Percentiles rank a stretch among this genome's conserved stretches.
Conservation (phyloP, 768 basidiomycete genomes). For the Tremella yokohamensis region DNA sequence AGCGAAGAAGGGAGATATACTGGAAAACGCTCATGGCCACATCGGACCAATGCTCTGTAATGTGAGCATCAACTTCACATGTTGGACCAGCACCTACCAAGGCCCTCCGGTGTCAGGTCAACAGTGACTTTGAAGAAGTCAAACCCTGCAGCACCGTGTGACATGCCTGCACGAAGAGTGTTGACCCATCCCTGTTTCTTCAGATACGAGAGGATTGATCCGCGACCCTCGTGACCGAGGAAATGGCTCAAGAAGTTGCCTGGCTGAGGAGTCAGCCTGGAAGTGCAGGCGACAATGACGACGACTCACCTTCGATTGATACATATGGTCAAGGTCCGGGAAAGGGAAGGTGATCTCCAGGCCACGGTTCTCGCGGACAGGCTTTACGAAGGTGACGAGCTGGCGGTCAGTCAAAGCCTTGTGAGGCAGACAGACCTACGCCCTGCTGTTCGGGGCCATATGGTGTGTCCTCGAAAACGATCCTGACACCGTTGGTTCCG, state of each 20-base stretch:
- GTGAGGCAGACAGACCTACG: constrained; percentile 26
- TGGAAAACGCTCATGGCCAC: constrained; percentile 70
- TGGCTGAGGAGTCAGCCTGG: constrained; percentile 52
- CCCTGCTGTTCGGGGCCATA: constrained; percentile 40
- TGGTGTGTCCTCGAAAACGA: constrained; percentile 39
- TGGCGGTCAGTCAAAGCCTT: constrained; percentile 31
- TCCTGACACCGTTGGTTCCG: constrained; percentile 35
- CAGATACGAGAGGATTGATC: constrained; percentile 83
- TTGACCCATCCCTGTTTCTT: constrained; percentile 86
- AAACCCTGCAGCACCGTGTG: constrained; percentile 68
- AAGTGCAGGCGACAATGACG: neutral
- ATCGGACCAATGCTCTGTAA: constrained; percentile 67
- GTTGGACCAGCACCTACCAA: constrained; percentile 60
- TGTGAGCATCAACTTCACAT: neutral
- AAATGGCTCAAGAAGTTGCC: constrained; percentile 70
- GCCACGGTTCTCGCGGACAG: constrained; percentile 79
- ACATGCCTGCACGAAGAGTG: constrained; percentile 65
- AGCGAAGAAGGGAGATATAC: constrained; percentile 58
- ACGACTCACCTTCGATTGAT: constrained; percentile 59
- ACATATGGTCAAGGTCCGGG: constrained; percentile 50
- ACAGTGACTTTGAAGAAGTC: constrained; percentile 82
- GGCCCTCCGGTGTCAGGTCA: constrained; percentile 76
- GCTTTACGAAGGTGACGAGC: constrained; percentile 62
- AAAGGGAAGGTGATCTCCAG: constrained; percentile 68
- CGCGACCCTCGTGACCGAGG: constrained; percentile 74